Base-by-base conservation (phyloP, 495 filamentous ascomycete species). In the Trichoderma erinaceum region DNA sequence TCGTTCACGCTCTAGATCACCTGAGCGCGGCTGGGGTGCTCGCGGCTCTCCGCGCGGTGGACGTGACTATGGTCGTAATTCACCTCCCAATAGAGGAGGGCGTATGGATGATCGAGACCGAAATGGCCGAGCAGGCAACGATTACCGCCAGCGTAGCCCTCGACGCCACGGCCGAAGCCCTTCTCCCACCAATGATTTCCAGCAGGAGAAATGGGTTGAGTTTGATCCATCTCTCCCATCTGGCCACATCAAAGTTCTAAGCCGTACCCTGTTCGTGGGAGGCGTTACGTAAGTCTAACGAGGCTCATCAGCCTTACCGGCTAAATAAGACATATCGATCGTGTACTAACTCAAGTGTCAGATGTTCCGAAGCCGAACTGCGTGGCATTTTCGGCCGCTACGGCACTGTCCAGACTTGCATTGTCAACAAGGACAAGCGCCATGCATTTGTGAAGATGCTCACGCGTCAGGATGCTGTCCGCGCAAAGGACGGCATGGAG, bases 361-460 rank as follows among this genome's bases (percentile, higher is more conserved):
- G 65, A 50, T 66, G 65, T 25, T 87, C 90, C 13, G 95, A 99
- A 75, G 79, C 83, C 21, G 92, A 96, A 71, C 81, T 99, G 63
- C 86, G 91, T 27, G 80, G 78, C 32, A 86, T 93, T 35, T 97
- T 99, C 73, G 78, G 80, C 71, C 86, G 85, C 27, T 97, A 87
- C 73, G 95, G 95, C 63, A 77, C 87, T 61, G 96, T 99, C 1
- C 95, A 99, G 73, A 96, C 93, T 13, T 97, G 93, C 77, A 99
- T 99, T 69, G 94, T 97, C 73, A 97, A 98, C 78, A 88, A 89
- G 68, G 96, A 98, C 71, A 98, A 97, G 78, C 90, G 95, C 27
- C 96, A 98, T 78, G 95, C 95, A 15, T 99, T 99, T 73, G 93
- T 99, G 70, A 99, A 99, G 78, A 98, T 99, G 95, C 84, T 93